Conservation (phyloP, 106 monocot species). For the Acorus calamus region DNA sequence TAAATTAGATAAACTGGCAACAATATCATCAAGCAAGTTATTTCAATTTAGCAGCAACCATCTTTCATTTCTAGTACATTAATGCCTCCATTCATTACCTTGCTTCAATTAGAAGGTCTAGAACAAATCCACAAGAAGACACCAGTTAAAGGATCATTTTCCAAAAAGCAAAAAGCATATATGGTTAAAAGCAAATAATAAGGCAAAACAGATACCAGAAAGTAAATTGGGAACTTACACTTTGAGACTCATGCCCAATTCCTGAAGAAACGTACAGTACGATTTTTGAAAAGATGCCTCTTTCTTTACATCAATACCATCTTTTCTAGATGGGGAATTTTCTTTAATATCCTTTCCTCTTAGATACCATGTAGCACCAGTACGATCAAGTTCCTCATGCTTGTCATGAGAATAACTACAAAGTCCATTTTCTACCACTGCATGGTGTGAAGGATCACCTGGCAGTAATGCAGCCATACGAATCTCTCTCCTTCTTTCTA, state of each 20-base stretch:
- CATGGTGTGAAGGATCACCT: slow-evolving; percentile 31
- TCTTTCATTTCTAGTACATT: too few relatives aligned
- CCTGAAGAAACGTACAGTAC: slow-evolving; percentile 88
- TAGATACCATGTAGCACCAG: slow-evolving; percentile 61
- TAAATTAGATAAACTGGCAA: too few relatives aligned
- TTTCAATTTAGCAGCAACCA: too few relatives aligned
- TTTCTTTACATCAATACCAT: slow-evolving; percentile 96
- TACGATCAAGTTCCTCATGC: slow-evolving; percentile 16
- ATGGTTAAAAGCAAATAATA: too few relatives aligned
- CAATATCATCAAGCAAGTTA: too few relatives aligned
- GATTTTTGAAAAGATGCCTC: slow-evolving; percentile 82
- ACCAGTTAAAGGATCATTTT: too few relatives aligned
- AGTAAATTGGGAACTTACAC: slow-evolving; percentile 49
- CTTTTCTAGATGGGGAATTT: slow-evolving; percentile 71
- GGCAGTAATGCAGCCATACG: slow-evolving; percentile 21
- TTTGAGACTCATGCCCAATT: slow-evolving; percentile 93
- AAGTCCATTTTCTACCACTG: slow-evolving; percentile 25
- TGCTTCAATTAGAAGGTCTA: too few relatives aligned
- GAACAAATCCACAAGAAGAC: too few relatives aligned
- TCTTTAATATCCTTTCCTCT: slow-evolving; percentile 80
- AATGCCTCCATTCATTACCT: too few relatives aligned
- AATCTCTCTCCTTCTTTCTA: neutral
- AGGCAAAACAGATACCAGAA: neutral
- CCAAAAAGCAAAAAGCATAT: too few relatives aligned
- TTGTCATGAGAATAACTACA: slow-evolving; percentile 24